phyloP scores from a whole-genome alignment of 768 basidiomycete species.

The Mycena metata region DNA sequence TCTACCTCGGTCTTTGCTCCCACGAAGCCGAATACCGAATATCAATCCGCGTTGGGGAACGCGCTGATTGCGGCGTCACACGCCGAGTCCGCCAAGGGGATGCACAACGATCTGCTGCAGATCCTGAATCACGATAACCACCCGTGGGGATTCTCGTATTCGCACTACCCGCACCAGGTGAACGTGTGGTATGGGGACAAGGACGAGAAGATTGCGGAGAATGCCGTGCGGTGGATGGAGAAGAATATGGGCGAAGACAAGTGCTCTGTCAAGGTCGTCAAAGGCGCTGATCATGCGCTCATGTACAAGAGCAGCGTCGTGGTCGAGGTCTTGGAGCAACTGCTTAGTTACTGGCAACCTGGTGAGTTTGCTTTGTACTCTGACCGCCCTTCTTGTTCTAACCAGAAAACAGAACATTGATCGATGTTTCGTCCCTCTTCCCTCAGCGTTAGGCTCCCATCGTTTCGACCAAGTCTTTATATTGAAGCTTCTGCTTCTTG shows the following conservation, averaged over 20 bases:
- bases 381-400: slow-evolving; percentile 21
- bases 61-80: slow-evolving; percentile 95
- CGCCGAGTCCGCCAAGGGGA: slow-evolving; percentile 92
- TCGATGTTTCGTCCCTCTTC: not conserved
- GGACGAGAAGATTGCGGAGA: slow-evolving; percentile 94
- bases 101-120: slow-evolving; percentile 90
- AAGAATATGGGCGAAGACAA: slow-evolving; percentile 80
- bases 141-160: slow-evolving; percentile 93
- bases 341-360: slow-evolving; percentile 68
- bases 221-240: slow-evolving; percentile 94
- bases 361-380: slow-evolving; percentile 36
- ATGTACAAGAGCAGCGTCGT: slow-evolving; percentile 94
- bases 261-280: slow-evolving; percentile 86
- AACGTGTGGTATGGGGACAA: slow-evolving; percentile 94
- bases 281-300: slow-evolving; percentile 91
- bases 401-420: slow-evolving; percentile 24
- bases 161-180: slow-evolving; percentile 80
- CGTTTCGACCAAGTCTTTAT: slow-evolving; percentile 5
- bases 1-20: slow-evolving; percentile 49
- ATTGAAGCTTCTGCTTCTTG: not conserved
- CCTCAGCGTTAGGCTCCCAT: not conserved
- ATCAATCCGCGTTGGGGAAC: slow-evolving; percentile 85
- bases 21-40: slow-evolving; percentile 53
- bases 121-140: slow-evolving; percentile 92
- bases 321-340: slow-evolving; percentile 84